Conservation (phyloP, 2,329 filamentous ascomycete species). For the Pseudonectria foliicola region DNA sequence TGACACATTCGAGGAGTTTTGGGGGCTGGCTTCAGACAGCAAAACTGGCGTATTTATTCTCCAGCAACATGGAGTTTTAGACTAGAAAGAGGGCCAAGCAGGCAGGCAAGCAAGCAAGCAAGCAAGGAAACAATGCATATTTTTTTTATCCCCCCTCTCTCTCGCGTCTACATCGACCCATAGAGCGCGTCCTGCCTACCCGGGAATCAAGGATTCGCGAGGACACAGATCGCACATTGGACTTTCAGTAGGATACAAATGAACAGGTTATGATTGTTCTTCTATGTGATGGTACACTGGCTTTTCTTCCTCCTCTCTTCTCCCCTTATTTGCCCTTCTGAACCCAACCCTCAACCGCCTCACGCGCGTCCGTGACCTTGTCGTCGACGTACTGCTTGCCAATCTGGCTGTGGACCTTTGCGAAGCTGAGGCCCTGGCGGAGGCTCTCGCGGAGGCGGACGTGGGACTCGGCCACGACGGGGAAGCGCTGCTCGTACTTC, state of each 20-base stretch:
- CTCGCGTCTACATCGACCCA: neutral
- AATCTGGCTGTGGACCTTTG: conserved; percentile 66
- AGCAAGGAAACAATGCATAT: too few species aligned
- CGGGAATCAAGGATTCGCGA: neutral
- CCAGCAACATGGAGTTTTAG: too few species aligned
- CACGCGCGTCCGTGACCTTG: conserved; percentile 68
- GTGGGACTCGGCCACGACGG: conserved; percentile 76
- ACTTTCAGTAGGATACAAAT: conserved; percentile 22
- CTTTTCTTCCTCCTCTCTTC: conserved; percentile 23
- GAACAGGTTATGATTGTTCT: conserved; percentile 21
- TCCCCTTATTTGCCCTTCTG: conserved; percentile 69
- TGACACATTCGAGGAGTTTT: conserved; percentile 16
- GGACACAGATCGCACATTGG: neutral
- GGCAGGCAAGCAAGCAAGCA: too few species aligned
- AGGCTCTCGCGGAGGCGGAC: conserved; percentile 62
- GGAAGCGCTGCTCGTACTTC: conserved; percentile 88
- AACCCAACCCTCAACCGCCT: conserved; percentile 81
- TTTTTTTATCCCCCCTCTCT: too few species aligned
- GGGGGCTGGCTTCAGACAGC: conserved; percentile 1
- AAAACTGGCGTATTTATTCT: too few species aligned
- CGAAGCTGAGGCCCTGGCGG: conserved; percentile 63
- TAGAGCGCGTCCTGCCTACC: neutral
- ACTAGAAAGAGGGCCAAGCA: too few species aligned
- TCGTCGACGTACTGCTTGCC: conserved; percentile 68
- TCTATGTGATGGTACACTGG: conserved; percentile 33